Percentiles rank a stretch among this genome's conserved stretches.
Conservation (phyloP, 2,329 filamentous ascomycete genomes). For the Aspergillus chevalieri region DNA sequence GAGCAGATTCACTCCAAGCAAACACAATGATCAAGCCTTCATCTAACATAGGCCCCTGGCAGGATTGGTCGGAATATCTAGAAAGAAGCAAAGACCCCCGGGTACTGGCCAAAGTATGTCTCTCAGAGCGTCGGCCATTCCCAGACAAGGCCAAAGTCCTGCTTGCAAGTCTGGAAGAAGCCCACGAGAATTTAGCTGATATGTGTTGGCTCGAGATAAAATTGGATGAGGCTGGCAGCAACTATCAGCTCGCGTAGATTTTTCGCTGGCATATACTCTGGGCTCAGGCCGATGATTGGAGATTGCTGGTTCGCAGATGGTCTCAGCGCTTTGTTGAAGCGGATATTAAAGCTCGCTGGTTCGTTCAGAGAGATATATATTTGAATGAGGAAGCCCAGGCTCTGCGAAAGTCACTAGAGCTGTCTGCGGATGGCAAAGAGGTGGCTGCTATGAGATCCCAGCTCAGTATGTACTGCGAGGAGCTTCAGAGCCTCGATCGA, state of each 20-base stretch:
- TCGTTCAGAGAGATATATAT: neutral
- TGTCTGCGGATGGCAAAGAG: neutral
- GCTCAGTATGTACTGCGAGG: neutral
- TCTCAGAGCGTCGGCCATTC: neutral
- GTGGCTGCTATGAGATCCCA: neutral
- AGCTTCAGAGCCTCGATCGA: neutral
- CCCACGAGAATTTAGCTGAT: neutral
- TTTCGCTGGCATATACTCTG: neutral
- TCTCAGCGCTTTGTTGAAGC: neutral
- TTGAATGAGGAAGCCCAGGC: neutral
- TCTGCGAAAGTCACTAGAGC: neutral
- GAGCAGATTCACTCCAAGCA: too few species aligned
- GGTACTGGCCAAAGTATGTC: neutral
- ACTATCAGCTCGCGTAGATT: neutral
- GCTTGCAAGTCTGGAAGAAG: neutral
- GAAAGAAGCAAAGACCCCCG: neutral
- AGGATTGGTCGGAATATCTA: constrained; percentile 2
- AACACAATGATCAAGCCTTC: neutral
- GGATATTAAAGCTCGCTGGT: neutral
- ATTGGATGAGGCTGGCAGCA: neutral
- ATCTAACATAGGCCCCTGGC: neutral
- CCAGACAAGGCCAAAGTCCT: neutral
- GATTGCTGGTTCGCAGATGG: neutral
- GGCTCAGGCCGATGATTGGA: neutral
- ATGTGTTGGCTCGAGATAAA: neutral